These are phyloP conservation scores for Wakefieldia striispora DNA, from an alignment of 768 basidiomycete species.

Conservation along the genomic window DNA sequence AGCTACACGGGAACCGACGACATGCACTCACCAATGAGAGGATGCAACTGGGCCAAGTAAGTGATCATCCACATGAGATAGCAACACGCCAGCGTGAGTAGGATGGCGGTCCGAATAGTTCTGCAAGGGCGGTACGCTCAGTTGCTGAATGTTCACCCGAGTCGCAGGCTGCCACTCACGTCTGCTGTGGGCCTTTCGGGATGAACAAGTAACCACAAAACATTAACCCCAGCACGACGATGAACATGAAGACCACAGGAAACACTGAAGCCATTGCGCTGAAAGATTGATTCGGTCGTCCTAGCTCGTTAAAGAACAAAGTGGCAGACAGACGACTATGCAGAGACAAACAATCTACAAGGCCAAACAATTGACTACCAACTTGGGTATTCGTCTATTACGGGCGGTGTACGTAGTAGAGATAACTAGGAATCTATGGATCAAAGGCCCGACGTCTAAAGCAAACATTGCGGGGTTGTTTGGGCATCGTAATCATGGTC, in stretches of 20 bases:
- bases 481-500: constrained; percentile 95
- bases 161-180: constrained; percentile 49
- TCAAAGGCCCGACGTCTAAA: constrained; percentile 66
- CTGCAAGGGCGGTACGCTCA: constrained; percentile 39
- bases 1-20: neutral
- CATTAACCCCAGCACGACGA: constrained; percentile 65
- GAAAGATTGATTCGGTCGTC: neutral
- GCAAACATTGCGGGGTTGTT: constrained; percentile 58
- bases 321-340: constrained; percentile 8
- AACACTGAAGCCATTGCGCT: constrained; percentile 65
- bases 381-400: neutral
- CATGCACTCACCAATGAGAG: constrained; percentile 72
- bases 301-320: neutral
- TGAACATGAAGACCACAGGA: constrained; percentile 66
- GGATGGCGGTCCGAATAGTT: constrained; percentile 74
- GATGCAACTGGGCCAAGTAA: constrained; percentile 93
- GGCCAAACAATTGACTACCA: neutral
- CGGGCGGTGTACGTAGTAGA: constrained; percentile 1
- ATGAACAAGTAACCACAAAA: constrained; percentile 61
- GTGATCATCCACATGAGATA: constrained; percentile 98
- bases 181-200: constrained; percentile 88
- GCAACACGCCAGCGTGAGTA: constrained; percentile 78
- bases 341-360: neutral
- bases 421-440: constrained; percentile 23
- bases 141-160: neutral